Evolutionary conservation across 139 green algal species (phyloP), one percentile per base, ranked within the genome.

Genomic region (Coelastrella sp.): DNA sequence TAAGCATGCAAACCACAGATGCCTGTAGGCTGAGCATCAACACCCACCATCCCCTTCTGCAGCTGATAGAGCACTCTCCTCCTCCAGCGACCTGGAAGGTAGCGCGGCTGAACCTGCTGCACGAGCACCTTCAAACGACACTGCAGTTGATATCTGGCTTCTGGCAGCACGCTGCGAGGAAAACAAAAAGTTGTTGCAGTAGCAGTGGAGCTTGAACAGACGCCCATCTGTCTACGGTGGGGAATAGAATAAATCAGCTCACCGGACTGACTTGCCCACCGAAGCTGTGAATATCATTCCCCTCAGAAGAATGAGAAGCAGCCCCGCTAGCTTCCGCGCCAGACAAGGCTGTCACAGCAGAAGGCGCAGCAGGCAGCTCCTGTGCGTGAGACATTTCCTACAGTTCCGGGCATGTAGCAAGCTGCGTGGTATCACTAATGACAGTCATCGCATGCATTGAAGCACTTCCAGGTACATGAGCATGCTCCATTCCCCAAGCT

Each of bases 121-220:
- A 9, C 91, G 60, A 8, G 90, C 90, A 12, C 92, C 93, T 25
- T 95, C 93, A 72, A 95, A 94, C 4, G 93, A 95, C 7, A 95
- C 88, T 9, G 93, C 93, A 11, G 93, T 94, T 0, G 93, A 95
- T 4, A 95, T 90, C 75, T 95, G 93, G 70, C 91, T 94, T 14
- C 93, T 65, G 1, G 93, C 91, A 14, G 90, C 91, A 6, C 90
- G 66, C 93, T 94, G 90, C 73, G 87, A 56, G 15, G 15, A 10
- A 24, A 49, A 63, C 7, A 86, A 17, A 22, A 56, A 22, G 56
- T 14, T 56, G 22, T 56, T 35, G n/a, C 20, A 60, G 58, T 4
- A 58, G 24, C 63, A 72, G 63, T 72, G 63, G 63, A 14, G 12
- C 12, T 14, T 17, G 12, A 72, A 14, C 12, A 17, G 12, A 72